These are phyloP conservation scores for Solanum peruvianum DNA, from an alignment of 257 asterid species.

Conservation along the genomic window DNA sequence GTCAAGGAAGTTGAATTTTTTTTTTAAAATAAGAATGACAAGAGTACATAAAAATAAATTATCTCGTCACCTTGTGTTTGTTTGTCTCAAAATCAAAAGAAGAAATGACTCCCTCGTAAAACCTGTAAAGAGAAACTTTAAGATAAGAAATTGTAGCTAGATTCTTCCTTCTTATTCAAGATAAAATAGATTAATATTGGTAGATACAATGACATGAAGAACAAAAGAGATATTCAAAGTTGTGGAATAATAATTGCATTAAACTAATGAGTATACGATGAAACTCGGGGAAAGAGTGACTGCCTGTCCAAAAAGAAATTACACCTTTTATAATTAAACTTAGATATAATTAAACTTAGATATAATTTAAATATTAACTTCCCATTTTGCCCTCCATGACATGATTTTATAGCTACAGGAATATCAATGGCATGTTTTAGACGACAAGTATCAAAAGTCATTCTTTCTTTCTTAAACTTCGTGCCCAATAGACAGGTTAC, in stretches of 20 bases:
- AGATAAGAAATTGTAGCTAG: not conserved
- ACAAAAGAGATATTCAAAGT: not conserved
- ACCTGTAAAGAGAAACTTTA: conserved; percentile 27
- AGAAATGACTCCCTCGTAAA: conserved; percentile 31
- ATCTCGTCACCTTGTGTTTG: conserved; percentile 31
- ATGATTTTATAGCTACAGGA: not conserved
- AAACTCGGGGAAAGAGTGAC: not conserved
- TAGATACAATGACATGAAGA: not conserved
- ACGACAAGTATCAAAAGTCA: not conserved
- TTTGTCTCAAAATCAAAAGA: conserved; percentile 35
- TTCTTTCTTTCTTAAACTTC: not conserved
- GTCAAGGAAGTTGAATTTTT: not conserved
- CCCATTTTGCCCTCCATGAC: not conserved
- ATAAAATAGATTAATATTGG: not conserved
- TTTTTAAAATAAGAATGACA: not conserved
- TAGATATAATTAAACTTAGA: not conserved
- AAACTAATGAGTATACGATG: not conserved
- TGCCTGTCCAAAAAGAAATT: not conserved
- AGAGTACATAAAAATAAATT: not conserved
- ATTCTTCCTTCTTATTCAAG: not conserved
- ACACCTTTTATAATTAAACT: not conserved
- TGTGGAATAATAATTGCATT: not conserved
- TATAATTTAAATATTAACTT: not conserved
- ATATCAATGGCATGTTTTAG: not conserved
- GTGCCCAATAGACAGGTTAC: not conserved